Conservation (phyloP, 495 filamentous ascomycete genomes). For the Pyrenula aspistea region DNA sequence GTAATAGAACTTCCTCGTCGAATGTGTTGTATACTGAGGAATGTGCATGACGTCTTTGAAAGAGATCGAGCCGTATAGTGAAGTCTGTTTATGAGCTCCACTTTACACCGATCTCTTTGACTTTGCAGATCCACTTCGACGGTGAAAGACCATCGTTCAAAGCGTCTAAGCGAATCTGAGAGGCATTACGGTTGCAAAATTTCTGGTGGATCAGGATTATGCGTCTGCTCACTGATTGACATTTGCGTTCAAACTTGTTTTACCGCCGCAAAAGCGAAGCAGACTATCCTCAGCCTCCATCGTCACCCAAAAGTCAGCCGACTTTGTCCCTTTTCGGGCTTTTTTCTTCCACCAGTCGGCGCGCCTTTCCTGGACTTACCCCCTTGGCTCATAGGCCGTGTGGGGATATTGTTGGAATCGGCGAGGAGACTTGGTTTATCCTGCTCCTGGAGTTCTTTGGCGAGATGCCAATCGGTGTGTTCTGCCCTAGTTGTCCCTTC, state of each 20-base stretch:
- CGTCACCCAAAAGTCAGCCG: conserved; percentile 53
- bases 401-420: conserved; percentile 14
- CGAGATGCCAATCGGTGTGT: conserved; percentile 95
- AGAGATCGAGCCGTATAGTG: too few relatives aligned
- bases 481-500: conserved; percentile 48
- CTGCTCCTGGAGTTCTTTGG: conserved; percentile 67
- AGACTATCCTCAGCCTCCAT: background rate
- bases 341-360: conserved; percentile 23
- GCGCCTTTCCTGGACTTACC: conserved; percentile 16
- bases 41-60: too few relatives aligned
- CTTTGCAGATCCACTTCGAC: too few relatives aligned
- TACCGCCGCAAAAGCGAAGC: background rate
- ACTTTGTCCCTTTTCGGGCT: conserved; percentile 66
- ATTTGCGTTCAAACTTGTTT: background rate
- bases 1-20: too few relatives aligned
- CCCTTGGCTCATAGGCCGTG: conserved; percentile 9
- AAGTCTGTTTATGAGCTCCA: too few relatives aligned
- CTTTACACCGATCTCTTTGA: too few relatives aligned
- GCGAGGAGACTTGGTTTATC: too few relatives aligned
- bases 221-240: background rate
- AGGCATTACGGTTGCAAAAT: too few relatives aligned
- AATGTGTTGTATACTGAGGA: too few relatives aligned
- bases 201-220: too few relatives aligned
- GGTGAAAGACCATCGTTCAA: too few relatives aligned
- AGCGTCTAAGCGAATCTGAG: too few relatives aligned